Percentiles rank a stretch among this genome's conserved stretches.
Conservation (phyloP, 2,329 filamentous ascomycete species). For the Cordyceps cateniannulata region DNA sequence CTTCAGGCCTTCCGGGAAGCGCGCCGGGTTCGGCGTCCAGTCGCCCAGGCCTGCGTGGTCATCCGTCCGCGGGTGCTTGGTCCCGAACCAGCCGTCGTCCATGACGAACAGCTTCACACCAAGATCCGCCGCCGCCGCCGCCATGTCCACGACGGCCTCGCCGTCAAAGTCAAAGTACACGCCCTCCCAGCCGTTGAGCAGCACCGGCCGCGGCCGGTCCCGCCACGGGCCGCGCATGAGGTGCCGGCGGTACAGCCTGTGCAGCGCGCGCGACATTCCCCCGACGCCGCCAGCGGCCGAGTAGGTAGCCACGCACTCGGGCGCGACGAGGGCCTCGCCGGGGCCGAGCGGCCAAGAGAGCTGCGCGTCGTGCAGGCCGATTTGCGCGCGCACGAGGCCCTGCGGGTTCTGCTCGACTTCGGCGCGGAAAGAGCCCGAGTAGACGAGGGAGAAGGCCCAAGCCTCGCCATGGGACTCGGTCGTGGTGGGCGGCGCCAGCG, state of each 20-base stretch:
- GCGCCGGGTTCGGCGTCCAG: constrained; percentile 51
- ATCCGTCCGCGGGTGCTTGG: constrained; percentile 49
- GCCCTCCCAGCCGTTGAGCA: constrained; percentile 64
- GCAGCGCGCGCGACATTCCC: constrained; percentile 55
- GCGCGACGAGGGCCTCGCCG: constrained; percentile 51
- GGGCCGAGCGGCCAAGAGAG: constrained; percentile 50
- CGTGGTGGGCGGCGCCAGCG: constrained; percentile 46
- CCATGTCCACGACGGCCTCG: constrained; percentile 46
- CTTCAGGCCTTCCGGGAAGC: constrained; percentile 51
- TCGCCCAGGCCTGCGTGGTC: constrained; percentile 53
- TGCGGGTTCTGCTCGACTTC: constrained; percentile 58
- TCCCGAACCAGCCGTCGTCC: constrained; percentile 63
- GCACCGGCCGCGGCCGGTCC: constrained; percentile 41
- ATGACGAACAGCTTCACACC: constrained; percentile 58
- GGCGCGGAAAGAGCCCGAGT: constrained; percentile 55
- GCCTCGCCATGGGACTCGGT: constrained; percentile 56
- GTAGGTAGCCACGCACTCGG: constrained; percentile 54
- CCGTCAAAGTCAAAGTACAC: constrained; percentile 52
- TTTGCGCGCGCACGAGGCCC: constrained; percentile 51
- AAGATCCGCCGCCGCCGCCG: constrained; percentile 48
- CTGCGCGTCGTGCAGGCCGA: constrained; percentile 56
- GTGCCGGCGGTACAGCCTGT: constrained; percentile 54
- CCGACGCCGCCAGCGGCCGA: constrained; percentile 50
- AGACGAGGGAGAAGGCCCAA: constrained; percentile 60
- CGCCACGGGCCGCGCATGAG: constrained; percentile 52